Evolutionary conservation across 1,284 basidiomycete species (phyloP).

Genomic region (Malassezia vespertilionis): DNA sequence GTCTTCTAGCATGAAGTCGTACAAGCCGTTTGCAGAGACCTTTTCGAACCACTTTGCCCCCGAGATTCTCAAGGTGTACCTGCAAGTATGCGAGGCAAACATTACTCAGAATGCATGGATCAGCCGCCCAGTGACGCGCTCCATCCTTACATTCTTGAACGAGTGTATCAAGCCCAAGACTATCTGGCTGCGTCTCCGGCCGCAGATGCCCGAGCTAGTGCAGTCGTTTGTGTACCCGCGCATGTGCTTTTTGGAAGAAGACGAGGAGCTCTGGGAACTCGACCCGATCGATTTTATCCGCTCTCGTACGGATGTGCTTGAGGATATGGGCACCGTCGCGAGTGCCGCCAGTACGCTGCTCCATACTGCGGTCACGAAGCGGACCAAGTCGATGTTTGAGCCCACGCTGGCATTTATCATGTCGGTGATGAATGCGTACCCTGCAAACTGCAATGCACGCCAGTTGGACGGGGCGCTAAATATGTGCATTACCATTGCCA

Average conservation of each 20-base stretch:
- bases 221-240: slow-evolving; percentile 42
- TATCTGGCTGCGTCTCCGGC: slow-evolving; percentile 42
- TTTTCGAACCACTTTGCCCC: slow-evolving; percentile 42
- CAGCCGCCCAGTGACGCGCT: slow-evolving; percentile 32
- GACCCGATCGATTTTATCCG: slow-evolving; percentile 43
- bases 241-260: slow-evolving; percentile 36
- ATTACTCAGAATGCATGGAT: slow-evolving; percentile 29
- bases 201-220: slow-evolving; percentile 32
- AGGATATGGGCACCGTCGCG: slow-evolving; percentile 30
- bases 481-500: slow-evolving; percentile 32
- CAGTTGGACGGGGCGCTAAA: slow-evolving; percentile 44
- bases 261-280: slow-evolving; percentile 43
- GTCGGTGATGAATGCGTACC: slow-evolving; percentile 36
- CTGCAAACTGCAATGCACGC: slow-evolving; percentile 22
- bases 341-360: slow-evolving; percentile 31
- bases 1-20: slow-evolving; percentile 31
- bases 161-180: slow-evolving; percentile 43
- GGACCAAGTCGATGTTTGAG: slow-evolving; percentile 39
- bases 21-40: slow-evolving; percentile 44
- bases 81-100: slow-evolving; percentile 31
- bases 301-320: slow-evolving; percentile 35
- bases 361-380: slow-evolving; percentile 25
- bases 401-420: slow-evolving; percentile 42
- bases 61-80: slow-evolving; percentile 45
- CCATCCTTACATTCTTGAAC: slow-evolving; percentile 39